These are phyloP conservation scores for Pistacia atlantica DNA, from an alignment of 345 rosid species.

Conservation along the genomic window DNA sequence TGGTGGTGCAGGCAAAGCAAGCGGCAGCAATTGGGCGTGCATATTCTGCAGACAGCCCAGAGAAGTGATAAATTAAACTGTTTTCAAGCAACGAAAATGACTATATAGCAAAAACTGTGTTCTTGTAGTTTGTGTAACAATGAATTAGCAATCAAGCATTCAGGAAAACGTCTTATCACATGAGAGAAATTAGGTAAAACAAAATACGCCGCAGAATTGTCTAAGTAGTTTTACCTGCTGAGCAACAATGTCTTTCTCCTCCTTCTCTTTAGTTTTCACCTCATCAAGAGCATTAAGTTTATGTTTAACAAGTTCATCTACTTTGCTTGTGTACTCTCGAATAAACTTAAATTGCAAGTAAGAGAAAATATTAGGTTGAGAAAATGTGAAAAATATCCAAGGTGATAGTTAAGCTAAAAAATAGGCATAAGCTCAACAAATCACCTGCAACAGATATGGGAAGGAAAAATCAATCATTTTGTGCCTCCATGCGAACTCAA, in stretches of 20 bases:
- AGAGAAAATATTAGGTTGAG: background rate
- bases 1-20: slow-evolving; percentile 89
- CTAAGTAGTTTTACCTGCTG: slow-evolving; percentile 63
- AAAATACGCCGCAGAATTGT: background rate
- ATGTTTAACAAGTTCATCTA: slow-evolving; percentile 80
- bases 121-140: too few species aligned
- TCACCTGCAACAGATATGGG: slow-evolving; percentile 74
- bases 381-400: background rate
- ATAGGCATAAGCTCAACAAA: background rate
- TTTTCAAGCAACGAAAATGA: background rate
- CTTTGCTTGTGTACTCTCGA: slow-evolving; percentile 79
- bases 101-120: too few species aligned
- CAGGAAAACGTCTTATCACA: too few species aligned
- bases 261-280: slow-evolving; percentile 67
- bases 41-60: slow-evolving; percentile 55
- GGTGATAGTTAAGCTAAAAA: background rate
- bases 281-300: slow-evolving; percentile 70
- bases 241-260: slow-evolving; percentile 75
- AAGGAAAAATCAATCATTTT: slow-evolving; percentile 6
- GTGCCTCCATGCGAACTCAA: background rate
- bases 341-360: slow-evolving; percentile 46
- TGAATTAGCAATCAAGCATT: too few species aligned
- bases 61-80: background rate
- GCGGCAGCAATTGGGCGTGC: slow-evolving; percentile 90
- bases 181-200: background rate